phyloP scores from a whole-genome alignment of 345 rosid species.

The Isatis tinctoria region DNA sequence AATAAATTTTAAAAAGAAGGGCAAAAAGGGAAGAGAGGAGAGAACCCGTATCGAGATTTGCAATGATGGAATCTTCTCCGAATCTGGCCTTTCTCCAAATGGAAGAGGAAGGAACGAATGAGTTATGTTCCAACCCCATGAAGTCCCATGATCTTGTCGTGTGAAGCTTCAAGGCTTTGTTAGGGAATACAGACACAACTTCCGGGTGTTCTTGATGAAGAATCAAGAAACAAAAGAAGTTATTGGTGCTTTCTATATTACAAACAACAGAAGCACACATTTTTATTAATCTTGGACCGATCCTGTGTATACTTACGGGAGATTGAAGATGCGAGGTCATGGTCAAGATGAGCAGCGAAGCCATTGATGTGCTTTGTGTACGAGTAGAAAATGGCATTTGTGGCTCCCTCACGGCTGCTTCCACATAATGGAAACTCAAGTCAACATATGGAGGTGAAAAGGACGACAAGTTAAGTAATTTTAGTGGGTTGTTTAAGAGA shows the following conservation, averaged over 20 bases:
- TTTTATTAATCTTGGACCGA: background rate
- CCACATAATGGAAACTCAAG: background rate
- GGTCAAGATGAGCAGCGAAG: constrained; percentile 67
- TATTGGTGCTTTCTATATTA: background rate
- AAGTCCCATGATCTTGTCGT: constrained; percentile 97
- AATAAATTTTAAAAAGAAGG: background rate
- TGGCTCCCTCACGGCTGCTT: constrained; percentile 46
- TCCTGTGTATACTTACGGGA: constrained; percentile 38
- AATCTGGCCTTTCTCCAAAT: constrained; percentile 68
- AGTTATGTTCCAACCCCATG: constrained; percentile 54
- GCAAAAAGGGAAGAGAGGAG: background rate
- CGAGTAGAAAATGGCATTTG: constrained; percentile 60
- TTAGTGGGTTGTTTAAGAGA: constrained; percentile 13
- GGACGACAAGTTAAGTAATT: background rate
- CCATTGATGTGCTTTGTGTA: constrained; percentile 80
- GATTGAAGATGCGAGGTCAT: constrained; percentile 47
- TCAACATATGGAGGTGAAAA: background rate
- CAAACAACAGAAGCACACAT: background rate
- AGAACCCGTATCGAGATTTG: constrained; percentile 82
- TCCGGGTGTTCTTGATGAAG: constrained; percentile 59
- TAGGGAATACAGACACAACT: constrained; percentile 72
- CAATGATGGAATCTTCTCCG: constrained; percentile 78
- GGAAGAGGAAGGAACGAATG: constrained; percentile 38
- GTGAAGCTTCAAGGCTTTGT: constrained; percentile 64
- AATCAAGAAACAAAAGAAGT: background rate